Base-by-base conservation (phyloP, 2,329 filamentous ascomycete genomes). In the Elsinoe fawcettii region DNA sequence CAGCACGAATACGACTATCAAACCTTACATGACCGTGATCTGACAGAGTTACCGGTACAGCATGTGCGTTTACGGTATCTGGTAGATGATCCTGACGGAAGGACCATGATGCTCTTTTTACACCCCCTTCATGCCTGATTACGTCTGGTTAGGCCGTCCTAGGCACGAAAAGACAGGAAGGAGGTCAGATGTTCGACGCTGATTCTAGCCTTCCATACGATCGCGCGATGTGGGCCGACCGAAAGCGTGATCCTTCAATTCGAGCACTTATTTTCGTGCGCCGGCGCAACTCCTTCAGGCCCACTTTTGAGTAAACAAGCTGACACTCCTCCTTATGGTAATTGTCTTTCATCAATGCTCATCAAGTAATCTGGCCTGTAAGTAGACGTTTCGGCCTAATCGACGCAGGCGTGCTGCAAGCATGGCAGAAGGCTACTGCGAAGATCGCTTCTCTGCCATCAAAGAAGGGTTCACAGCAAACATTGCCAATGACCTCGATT, bases 401-500 rank as follows among this genome's bases (percentile, higher is more conserved):
- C 27, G 9, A 9, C 27, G 9, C 27, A 30, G 9, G 9, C 27
- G 9, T 30, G 9, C 9, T 12, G 6, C 34, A 14, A 37, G 6
- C n/a, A 51, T 51, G 46, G 46, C 46, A 34, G 20, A 75, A 18
- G 75, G 75, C 2, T 58, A 65, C 5, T 71, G 66, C 41, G 67
- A 76, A 22, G 60, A 67, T 5, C 63, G 63, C 14, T 77, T 77
- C 62, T 58, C 66, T 0, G 51, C 65, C 0, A 61, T 77, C 20
- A 66, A 68, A 8, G 61, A 67, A 1, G 60, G 70, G 2, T 59
- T 79, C 11, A 62, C 71, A 27, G 34, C 68, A 2, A 66, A 66
- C 22, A 44, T 79, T n/a, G 61, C 64, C 8, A 67, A 64, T 1
- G 73, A 68, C 16, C 63, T 70, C 2, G 76, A 79, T 44, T 55